Conservation (phyloP, 2,329 filamentous ascomycete species). For the Didymella exigua region DNA sequence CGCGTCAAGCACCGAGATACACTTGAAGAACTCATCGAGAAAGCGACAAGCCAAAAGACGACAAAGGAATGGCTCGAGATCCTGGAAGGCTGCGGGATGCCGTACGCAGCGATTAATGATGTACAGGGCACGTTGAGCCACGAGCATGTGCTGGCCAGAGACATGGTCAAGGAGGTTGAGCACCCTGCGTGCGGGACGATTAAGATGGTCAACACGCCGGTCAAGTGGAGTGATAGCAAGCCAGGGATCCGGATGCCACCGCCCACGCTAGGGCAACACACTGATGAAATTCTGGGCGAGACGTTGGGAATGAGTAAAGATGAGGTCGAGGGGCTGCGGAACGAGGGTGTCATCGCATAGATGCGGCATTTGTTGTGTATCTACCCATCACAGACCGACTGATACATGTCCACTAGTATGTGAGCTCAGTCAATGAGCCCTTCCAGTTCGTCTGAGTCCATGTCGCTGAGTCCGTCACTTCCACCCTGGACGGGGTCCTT, state of each 20-base stretch:
- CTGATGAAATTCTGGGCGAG: constrained; percentile 43
- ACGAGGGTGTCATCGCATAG: constrained; percentile 45
- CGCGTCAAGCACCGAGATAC: constrained; percentile 72
- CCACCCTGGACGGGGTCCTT: neutral
- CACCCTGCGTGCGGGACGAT: constrained; percentile 84
- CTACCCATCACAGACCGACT: neutral
- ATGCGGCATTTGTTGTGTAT: neutral
- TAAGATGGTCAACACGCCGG: constrained; percentile 89
- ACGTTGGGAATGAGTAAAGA: constrained; percentile 39
- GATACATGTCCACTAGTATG: neutral
- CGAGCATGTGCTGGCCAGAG: constrained; percentile 75
- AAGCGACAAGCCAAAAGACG: constrained; percentile 73
- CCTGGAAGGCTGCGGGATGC: constrained; percentile 90
- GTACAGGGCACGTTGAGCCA: constrained; percentile 83
- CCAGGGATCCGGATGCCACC: constrained; percentile 78
- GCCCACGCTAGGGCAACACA: constrained; percentile 69
- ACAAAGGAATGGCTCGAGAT: constrained; percentile 86
- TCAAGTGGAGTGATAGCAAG: constrained; percentile 87
- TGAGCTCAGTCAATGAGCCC: constrained; percentile 5
- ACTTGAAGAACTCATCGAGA: constrained; percentile 80
- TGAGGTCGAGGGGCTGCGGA: constrained; percentile 41
- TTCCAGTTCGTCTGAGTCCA: constrained; percentile 15
- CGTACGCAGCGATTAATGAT: constrained; percentile 94
- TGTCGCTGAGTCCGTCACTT: constrained; percentile 7
- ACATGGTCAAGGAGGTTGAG: constrained; percentile 88